These are phyloP conservation scores for Fusarium albidum DNA, from an alignment of 2,329 filamentous ascomycete species.

Conservation along the genomic window DNA sequence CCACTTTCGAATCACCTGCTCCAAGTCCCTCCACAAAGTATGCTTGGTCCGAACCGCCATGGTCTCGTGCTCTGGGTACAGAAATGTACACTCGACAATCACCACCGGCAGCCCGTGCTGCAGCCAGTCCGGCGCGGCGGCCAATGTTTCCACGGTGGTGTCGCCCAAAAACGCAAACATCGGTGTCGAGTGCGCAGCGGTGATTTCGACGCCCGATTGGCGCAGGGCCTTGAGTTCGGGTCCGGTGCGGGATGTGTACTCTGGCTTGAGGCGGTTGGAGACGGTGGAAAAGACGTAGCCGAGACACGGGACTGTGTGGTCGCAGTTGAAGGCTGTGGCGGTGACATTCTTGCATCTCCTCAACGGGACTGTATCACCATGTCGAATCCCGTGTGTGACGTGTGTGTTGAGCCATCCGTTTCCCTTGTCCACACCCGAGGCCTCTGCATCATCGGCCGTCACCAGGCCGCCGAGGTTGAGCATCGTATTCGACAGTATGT, in stretches of 20 bases:
- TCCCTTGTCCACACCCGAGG: conserved; percentile 12
- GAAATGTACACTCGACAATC: conserved; percentile 59
- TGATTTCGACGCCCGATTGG: conserved; percentile 49
- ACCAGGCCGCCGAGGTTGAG: conserved; percentile 52
- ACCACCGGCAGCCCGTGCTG: conserved; percentile 51
- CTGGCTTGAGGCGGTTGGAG: conserved; percentile 49
- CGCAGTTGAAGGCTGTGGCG: conserved; percentile 54
- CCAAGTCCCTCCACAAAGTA: conserved; percentile 56
- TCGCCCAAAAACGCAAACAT: conserved; percentile 60
- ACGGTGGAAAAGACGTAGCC: conserved; percentile 55
- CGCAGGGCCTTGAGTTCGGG: conserved; percentile 50
- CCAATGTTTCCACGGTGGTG: conserved; percentile 52
- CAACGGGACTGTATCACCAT: conserved; percentile 48
- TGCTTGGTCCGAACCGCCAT: conserved; percentile 58
- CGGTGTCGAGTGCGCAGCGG: conserved; percentile 47
- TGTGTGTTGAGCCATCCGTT: conserved; percentile 48
- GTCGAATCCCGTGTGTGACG: conserved; percentile 47
- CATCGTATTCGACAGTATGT: conserved; percentile 50
- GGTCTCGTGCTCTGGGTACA: conserved; percentile 51
- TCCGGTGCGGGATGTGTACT: conserved; percentile 48
- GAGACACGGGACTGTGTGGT: conserved; percentile 57
- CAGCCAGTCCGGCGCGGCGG: conserved; percentile 51
- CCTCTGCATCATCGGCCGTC: conserved; percentile 38
- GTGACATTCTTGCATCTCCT: conserved; percentile 47
- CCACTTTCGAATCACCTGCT: conserved; percentile 53